Percentiles rank a stretch among this genome's conserved stretches.
phyloP scores from a whole-genome alignment of 75 land plant species.

The Cryptomeria japonica region DNA sequence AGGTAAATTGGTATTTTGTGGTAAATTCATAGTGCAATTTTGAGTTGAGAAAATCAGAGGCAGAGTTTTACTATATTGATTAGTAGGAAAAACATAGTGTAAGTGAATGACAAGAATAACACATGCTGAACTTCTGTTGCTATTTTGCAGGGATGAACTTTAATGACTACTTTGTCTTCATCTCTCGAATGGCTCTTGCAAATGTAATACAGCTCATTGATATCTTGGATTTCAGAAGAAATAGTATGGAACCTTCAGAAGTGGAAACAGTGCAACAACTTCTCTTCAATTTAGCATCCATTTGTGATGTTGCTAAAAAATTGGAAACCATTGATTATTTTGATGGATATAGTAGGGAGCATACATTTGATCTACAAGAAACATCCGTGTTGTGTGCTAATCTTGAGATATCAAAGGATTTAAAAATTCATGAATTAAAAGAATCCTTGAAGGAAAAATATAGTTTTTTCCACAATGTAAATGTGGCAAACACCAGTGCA shows the following conservation, averaged over 20 bases:
- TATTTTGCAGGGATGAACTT: conserved; percentile 77
- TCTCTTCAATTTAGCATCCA: conserved; percentile 38
- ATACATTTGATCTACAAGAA: conserved; percentile 7
- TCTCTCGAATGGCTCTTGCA: conserved; percentile 44
- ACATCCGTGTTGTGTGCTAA: background rate
- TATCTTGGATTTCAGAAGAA: conserved; percentile 10
- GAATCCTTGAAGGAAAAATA: background rate
- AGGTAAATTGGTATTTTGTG: background rate
- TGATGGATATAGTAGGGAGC: background rate
- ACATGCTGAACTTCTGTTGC: background rate
- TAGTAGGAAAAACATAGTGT: background rate
- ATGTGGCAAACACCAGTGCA: background rate
- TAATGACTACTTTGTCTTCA: conserved; percentile 60
- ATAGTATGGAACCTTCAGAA: background rate
- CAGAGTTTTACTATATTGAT: background rate
- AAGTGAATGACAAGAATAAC: conserved; percentile 8
- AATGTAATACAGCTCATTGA: conserved; percentile 29
- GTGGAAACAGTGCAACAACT: conserved; percentile 14
- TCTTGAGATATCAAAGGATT: conserved; percentile 8
- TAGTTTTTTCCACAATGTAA: background rate
- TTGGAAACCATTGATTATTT: conserved; percentile 37
- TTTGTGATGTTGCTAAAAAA: conserved; percentile 27
- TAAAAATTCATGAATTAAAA: background rate
- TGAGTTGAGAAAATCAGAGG: background rate
- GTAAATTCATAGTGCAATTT: background rate